These are phyloP conservation scores for Skeletonema grethae DNA, from an alignment of 108 stramenopile species.

Conservation along the genomic window DNA sequence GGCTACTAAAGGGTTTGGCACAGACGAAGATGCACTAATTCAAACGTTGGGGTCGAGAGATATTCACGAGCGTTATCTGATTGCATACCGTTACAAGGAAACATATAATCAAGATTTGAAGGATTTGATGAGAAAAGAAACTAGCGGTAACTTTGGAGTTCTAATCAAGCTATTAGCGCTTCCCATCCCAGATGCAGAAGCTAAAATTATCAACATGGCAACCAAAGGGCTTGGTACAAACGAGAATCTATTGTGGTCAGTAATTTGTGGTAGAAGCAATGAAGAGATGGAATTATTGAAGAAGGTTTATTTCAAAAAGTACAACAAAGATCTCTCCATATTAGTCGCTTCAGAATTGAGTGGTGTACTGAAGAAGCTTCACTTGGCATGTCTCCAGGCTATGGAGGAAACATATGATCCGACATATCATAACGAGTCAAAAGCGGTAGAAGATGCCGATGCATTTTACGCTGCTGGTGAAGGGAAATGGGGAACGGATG, in stretches of 20 bases:
- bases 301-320: constrained; percentile 67
- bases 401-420: constrained; percentile 70
- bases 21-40: constrained; percentile 59
- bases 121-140: constrained; percentile 70
- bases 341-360: constrained; percentile 55
- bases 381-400: constrained; percentile 60
- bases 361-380: constrained; percentile 54
- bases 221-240: constrained; percentile 63
- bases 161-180: constrained; percentile 53
- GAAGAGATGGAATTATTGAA: constrained; percentile 67
- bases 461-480: constrained; percentile 60
- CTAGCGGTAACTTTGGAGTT: constrained; percentile 59
- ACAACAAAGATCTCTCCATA: constrained; percentile 67
- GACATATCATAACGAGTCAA: constrained; percentile 61
- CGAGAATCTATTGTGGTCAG: constrained; percentile 56
- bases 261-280: constrained; percentile 67
- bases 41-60: constrained; percentile 49
- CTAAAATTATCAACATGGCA: constrained; percentile 64
- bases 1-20: constrained; percentile 56
- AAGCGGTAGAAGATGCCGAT: constrained; percentile 68
- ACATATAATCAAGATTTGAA: constrained; percentile 47
- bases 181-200: constrained; percentile 65
- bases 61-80: constrained; percentile 47
- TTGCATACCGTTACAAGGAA: constrained; percentile 63
- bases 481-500: constrained; percentile 65